Evolutionary conservation across 768 basidiomycete species (phyloP), one percentile per base, ranked within the genome.

Genomic region (Rhodotorula diobovata): DNA sequence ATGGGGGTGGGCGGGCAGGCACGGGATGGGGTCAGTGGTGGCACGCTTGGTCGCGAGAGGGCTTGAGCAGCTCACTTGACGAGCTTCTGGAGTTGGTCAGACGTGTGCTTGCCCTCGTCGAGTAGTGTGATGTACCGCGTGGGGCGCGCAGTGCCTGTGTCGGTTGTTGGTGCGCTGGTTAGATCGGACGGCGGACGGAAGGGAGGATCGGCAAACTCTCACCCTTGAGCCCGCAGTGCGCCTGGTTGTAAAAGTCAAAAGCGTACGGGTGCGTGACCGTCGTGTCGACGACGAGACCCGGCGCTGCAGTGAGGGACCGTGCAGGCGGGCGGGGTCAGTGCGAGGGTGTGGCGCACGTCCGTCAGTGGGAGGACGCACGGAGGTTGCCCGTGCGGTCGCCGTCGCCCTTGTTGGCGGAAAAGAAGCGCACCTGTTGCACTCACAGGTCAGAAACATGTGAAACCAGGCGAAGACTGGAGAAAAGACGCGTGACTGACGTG

Each of bases 101-200:
- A 51, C 21, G 55, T 48, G 72, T 72, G 75, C 2, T 56, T 54
- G 45, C 55, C 65, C 61, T 78, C 77, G 67, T 77, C 70, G 53
- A 75, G 67, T 25, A 76, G 62, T 50, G 53, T 37, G 73, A 75
- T 66, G 68, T 73, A 76, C n/a, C 72, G 74, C 14, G 77, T 75
- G 18, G 76, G 74, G 48, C 64, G 61, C 4, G 71, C 71, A 3
- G 74, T 76, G n/a, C 74, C n/a, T n/a, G n/a, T n/a, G n/a, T n/a
- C n/a, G n/a, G n/a, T n/a, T n/a, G n/a, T n/a, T n/a, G n/a, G n/a
- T n/a, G n/a, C n/a, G n/a, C n/a, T n/a, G n/a, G n/a, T n/a, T n/a
- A n/a, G n/a, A n/a, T n/a, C n/a, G n/a, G n/a, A n/a, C n/a, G n/a
- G n/a, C n/a, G n/a, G n/a, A n/a, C n/a, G n/a, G n/a, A n/a, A n/a